phyloP scores from a whole-genome alignment of 305 asterid genomes.

The Ilex paraguariensis region DNA sequence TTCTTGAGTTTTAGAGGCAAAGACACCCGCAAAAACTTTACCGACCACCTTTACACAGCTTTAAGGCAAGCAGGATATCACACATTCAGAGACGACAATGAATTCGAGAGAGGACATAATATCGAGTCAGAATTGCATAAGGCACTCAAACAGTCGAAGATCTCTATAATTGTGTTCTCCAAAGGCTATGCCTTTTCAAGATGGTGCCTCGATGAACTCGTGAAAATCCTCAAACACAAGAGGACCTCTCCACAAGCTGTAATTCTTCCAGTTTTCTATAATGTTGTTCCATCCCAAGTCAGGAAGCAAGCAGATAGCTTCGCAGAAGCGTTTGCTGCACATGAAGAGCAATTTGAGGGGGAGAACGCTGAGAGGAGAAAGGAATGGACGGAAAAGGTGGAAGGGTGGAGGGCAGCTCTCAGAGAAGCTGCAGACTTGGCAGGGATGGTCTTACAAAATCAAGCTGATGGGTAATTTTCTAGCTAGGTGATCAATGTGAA shows the following conservation, averaged over 20 bases:
- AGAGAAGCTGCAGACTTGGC: conserved; percentile 11
- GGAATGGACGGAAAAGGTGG: neutral
- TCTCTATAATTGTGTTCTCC: conserved; percentile 15
- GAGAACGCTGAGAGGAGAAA: neutral
- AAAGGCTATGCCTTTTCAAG: conserved; percentile 10
- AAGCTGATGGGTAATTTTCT: conserved; percentile 2
- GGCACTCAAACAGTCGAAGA: conserved; percentile 13
- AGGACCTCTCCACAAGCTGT: neutral
- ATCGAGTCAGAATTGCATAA: conserved; percentile 4
- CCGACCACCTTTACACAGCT: conserved; percentile 12
- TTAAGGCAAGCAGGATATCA: conserved; percentile 8
- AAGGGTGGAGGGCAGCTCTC: conserved; percentile 13
- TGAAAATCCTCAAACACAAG: conserved; percentile 8
- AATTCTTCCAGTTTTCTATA: conserved; percentile 17
- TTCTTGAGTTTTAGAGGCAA: conserved; percentile 23
- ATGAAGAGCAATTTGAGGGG: neutral
- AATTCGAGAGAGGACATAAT: conserved; percentile 8
- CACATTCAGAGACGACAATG: conserved; percentile 13
- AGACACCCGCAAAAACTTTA: conserved; percentile 14
- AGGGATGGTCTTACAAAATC: conserved; percentile 11
- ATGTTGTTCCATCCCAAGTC: conserved; percentile 11
- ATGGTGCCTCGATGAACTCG: conserved; percentile 27
- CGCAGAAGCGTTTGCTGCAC: conserved; percentile 4
- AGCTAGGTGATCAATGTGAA: too few relatives aligned
- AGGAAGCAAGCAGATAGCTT: conserved; percentile 15